Conservation (phyloP, 495 filamentous ascomycete genomes). For the Tuber magnatum region DNA sequence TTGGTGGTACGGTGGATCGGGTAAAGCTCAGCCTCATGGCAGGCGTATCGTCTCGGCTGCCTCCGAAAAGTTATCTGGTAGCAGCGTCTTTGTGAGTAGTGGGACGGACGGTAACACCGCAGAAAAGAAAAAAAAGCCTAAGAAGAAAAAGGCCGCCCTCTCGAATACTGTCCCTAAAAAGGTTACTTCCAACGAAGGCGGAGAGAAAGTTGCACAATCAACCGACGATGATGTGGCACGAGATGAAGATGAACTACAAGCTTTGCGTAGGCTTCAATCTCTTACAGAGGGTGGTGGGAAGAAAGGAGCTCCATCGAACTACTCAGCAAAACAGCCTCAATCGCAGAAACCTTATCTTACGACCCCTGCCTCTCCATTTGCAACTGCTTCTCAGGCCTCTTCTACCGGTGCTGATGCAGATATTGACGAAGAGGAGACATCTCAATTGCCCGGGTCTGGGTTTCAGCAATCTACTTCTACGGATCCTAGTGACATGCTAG, state of each 20-base stretch:
- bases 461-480: conserved; percentile 28
- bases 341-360: conserved; percentile 21
- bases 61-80: conserved; percentile 20
- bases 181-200: conserved; percentile 14
- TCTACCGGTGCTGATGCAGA: conserved; percentile 46
- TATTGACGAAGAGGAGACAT: conserved; percentile 40
- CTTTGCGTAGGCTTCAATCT: conserved; percentile 33
- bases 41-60: conserved; percentile 7
- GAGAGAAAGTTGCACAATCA: conserved; percentile 19
- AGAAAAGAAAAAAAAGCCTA: conserved; percentile 31
- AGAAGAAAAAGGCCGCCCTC: conserved; percentile 33
- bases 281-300: conserved; percentile 26
- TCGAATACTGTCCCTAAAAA: conserved; percentile 26
- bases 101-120: conserved; percentile 26
- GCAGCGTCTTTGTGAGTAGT: conserved; percentile 23
- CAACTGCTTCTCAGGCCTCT: conserved; percentile 40
- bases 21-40: conserved; percentile 12
- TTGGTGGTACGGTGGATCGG: conserved; percentile 27
- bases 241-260: conserved; percentile 28
- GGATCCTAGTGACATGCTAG: conserved; percentile 48
- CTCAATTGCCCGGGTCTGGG: conserved; percentile 29
- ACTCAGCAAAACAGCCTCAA: conserved; percentile 19
- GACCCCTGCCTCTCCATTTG: conserved; percentile 27
- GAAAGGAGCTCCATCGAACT: conserved; percentile 17
- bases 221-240: conserved; percentile 34